Evolutionary conservation across 345 rosid genomes (phyloP), one percentile per base, ranked within the genome.

Genomic region (Citrus medica): DNA sequence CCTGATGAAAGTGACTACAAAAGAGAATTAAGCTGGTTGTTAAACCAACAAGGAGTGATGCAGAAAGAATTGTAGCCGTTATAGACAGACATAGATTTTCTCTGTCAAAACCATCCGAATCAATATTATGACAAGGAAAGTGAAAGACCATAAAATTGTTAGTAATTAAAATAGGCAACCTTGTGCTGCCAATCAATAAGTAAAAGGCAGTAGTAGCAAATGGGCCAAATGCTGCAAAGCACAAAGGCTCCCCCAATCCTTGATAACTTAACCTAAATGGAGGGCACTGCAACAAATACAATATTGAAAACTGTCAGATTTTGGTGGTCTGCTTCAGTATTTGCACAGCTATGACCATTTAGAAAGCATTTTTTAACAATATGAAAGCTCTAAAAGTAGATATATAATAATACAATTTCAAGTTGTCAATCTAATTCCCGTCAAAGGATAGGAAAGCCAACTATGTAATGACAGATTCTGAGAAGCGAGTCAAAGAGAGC

Each of bases 1-100:
- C 98, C 93, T 91, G 98, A 84, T 95, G 93, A 83, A 95, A 95
- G 79, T 95, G 98, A 83, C 98, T 95, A 66, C 98, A 92, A 71
- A 95, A 93, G 70, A 93, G 97, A 80, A 95, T 95, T 64, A 95
- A 87, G 70, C 94, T 72, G 58, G 98, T 95, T 10, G 98, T 93
- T 74, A 92, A 79, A 79, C 98, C 97, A 79, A 95, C 93, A 61
- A 95, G 90, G 32, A 92, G 33, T 13, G 98, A 92, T 53, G 88
- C 86, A 28, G 91, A 87, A 77, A 95, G 82, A 73, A 89, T 81
- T 22, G 89, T 87, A 79, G 84, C 73, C 25, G 85, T 95, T 61
- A 93, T 60, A 7, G 90, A 92, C 70, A 87, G 83, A 78, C 63
- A 33, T 46, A 33, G 85, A 64, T 75, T 74, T 79, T 79, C 86